Evolutionary conservation across 768 basidiomycete genomes (phyloP).

Genomic region (Hygrophorus pudorinus): DNA sequence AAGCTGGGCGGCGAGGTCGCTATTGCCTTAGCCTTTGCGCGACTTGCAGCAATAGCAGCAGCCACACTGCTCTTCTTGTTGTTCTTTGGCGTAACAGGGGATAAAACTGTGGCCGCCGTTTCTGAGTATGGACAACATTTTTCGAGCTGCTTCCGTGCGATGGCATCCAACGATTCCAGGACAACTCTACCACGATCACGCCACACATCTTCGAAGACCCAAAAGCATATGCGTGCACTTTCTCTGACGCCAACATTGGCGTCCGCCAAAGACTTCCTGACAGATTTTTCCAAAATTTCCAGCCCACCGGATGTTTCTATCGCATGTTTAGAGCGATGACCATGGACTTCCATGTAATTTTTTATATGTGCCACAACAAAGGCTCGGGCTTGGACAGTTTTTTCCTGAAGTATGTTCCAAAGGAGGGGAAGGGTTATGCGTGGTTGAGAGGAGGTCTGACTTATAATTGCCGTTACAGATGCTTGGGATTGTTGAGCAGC

Average conservation of each 20-base stretch:
- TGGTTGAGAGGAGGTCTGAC: slow-evolving; percentile 60
- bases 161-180: slow-evolving; percentile 55
- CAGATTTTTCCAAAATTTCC: slow-evolving; percentile 61
- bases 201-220: slow-evolving; percentile 76
- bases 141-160: slow-evolving; percentile 74
- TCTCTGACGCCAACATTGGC: slow-evolving; percentile 74
- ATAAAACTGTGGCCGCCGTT: slow-evolving; percentile 25
- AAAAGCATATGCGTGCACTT: slow-evolving; percentile 61
- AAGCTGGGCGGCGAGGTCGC: slow-evolving; percentile 73
- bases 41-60: slow-evolving; percentile 82
- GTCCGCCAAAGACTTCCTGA: slow-evolving; percentile 70
- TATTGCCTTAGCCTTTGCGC: slow-evolving; percentile 79
- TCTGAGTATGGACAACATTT: slow-evolving; percentile 66
- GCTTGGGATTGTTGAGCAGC: slow-evolving; percentile 79
- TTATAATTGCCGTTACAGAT: slow-evolving; percentile 57
- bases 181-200: slow-evolving; percentile 54
- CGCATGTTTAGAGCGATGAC: slow-evolving; percentile 42
- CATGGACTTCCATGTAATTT: slow-evolving; percentile 67
- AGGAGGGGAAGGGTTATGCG: slow-evolving; percentile 60
- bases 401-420: slow-evolving; percentile 64
- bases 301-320: slow-evolving; percentile 64
- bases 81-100: slow-evolving; percentile 42
- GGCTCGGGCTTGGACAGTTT: slow-evolving; percentile 65
- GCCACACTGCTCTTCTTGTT: slow-evolving; percentile 76
- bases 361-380: slow-evolving; percentile 64